These are phyloP conservation scores for Alternaria atra DNA, from an alignment of 2,329 filamentous ascomycete species.

Conservation along the genomic window DNA sequence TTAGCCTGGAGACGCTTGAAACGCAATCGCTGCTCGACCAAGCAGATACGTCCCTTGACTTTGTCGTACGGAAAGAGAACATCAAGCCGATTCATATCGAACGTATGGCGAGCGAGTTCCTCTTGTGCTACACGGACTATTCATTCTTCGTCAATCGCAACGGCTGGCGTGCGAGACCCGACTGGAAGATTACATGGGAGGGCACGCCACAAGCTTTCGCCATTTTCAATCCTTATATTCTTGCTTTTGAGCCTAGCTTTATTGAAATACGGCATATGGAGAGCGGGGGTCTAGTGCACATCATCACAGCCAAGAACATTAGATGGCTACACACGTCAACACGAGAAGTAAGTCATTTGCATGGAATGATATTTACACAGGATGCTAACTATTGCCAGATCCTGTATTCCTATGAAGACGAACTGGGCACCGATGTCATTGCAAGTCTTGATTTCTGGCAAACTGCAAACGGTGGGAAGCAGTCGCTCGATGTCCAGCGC, in stretches of 20 bases:
- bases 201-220: constrained; percentile 91
- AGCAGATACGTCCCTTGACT: constrained; percentile 96
- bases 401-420: constrained; percentile 96
- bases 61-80: constrained; percentile 91
- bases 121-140: constrained; percentile 98
- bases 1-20: constrained; percentile 95
- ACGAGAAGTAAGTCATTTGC: constrained; percentile 75
- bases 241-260: constrained; percentile 97
- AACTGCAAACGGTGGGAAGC: constrained; percentile 40
- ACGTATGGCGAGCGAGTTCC: constrained; percentile 93
- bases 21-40: constrained; percentile 97
- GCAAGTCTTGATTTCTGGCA: constrained; percentile 95
- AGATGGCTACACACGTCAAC: constrained; percentile 97
- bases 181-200: constrained; percentile 99
- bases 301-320: constrained; percentile 95
- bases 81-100: constrained; percentile 97
- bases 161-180: constrained; percentile 92
- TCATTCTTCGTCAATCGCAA: constrained; percentile 99
- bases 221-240: constrained; percentile 93
- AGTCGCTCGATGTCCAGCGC: constrained; percentile 37
- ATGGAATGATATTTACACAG: neutral
- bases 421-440: constrained; percentile 90
- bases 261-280: constrained; percentile 97
- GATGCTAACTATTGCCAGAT: constrained; percentile 68
- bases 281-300: constrained; percentile 87